phyloP scores from a whole-genome alignment of 148 eudicot species.

The Rhododendron molle region DNA sequence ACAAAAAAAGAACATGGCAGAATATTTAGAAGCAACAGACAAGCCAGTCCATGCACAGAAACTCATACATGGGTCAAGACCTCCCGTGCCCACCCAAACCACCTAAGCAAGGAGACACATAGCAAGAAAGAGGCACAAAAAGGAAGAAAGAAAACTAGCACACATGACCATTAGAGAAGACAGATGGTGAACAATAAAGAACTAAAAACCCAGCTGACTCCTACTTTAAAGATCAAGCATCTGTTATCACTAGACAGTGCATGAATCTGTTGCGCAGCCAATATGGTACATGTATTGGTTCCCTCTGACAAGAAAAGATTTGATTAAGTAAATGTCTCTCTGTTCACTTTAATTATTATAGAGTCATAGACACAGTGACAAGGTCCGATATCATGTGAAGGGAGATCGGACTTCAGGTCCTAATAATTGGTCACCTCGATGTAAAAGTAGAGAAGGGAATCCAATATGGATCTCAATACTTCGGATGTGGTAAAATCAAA shows the following conservation, averaged over 20 bases:
- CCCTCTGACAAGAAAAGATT: background rate
- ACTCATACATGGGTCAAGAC: background rate
- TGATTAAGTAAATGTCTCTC: background rate
- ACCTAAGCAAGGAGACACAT: background rate
- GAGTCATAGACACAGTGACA: background rate
- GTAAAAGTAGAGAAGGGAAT: background rate
- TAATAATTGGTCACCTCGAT: background rate
- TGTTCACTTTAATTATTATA: background rate
- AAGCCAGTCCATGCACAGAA: background rate
- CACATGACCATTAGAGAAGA: background rate
- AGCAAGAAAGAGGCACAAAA: background rate
- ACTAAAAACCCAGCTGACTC: background rate
- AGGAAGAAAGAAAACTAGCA: background rate
- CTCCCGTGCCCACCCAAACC: background rate
- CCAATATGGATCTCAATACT: background rate
- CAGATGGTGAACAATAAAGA: background rate
- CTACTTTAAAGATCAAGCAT: background rate
- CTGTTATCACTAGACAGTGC: background rate
- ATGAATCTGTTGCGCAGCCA: background rate
- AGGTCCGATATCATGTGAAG: slow-evolving; percentile 4
- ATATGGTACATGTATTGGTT: background rate
- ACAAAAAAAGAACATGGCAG: background rate
- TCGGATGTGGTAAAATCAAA: background rate
- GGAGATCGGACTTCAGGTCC: background rate
- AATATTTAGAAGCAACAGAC: background rate